These are phyloP conservation scores for Sarocladiaceae sp. DNA, from an alignment of 2,329 filamentous ascomycete genomes.

Conservation along the genomic window DNA sequence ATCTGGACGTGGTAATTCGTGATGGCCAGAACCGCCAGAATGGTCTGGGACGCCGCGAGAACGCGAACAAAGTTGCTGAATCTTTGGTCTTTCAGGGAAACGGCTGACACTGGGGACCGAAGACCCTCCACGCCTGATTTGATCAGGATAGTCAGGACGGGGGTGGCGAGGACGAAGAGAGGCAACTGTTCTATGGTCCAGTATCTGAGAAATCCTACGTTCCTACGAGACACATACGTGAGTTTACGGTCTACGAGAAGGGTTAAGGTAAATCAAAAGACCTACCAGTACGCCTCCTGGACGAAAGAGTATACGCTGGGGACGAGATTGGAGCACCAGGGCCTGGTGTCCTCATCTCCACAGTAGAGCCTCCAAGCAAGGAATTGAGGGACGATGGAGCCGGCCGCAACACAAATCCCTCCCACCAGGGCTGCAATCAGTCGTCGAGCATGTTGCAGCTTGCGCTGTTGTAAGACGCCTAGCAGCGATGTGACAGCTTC, in stretches of 20 bases:
- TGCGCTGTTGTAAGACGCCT: constrained; percentile 31
- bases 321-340: constrained; percentile 68
- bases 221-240: constrained; percentile 47
- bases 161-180: constrained; percentile 76
- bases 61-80: constrained; percentile 35
- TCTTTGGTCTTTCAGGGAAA: constrained; percentile 12
- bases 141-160: constrained; percentile 61
- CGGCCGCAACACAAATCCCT: constrained; percentile 60
- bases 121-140: constrained; percentile 48
- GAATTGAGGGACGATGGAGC: constrained; percentile 65
- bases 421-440: constrained; percentile 51
- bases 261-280: constrained; percentile 9
- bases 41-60: constrained; percentile 65
- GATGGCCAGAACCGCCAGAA: constrained; percentile 65
- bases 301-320: constrained; percentile 92
- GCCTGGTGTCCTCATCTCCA: constrained; percentile 32
- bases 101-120: constrained; percentile 15
- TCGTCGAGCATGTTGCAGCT: neutral
- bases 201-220: constrained; percentile 80
- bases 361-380: constrained; percentile 72
- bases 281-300: constrained; percentile 84
- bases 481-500: constrained; percentile 36
- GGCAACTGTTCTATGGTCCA: constrained; percentile 85
- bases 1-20: constrained; percentile 91
- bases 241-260: neutral